Percentiles rank a stretch among this genome's conserved stretches.
phyloP scores from a whole-genome alignment of 768 basidiomycete genomes.

The Harrya chromipes region DNA sequence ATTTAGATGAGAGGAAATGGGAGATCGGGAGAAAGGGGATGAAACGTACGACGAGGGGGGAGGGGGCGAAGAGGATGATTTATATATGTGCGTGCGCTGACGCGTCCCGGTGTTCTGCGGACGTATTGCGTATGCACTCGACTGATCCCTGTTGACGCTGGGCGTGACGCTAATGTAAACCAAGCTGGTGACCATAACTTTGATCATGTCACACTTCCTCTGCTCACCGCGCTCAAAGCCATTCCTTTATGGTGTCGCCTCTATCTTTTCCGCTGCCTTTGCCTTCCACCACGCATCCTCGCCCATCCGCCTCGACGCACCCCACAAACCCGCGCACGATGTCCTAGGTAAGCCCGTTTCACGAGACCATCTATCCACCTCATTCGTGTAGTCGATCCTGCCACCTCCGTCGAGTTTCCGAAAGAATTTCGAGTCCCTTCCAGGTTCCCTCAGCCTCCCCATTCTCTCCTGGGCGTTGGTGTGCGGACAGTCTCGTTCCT shows the following conservation, averaged over 20 bases:
- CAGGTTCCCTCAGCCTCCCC: slow-evolving; percentile 55
- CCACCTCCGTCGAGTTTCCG: slow-evolving; percentile 73
- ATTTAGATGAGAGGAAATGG: slow-evolving; percentile 21
- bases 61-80: not conserved
- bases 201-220: slow-evolving; percentile 10
- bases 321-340: slow-evolving; percentile 16
- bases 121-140: slow-evolving; percentile 14
- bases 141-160: not conserved
- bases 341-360: slow-evolving; percentile 20
- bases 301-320: slow-evolving; percentile 45
- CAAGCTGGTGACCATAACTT: not conserved
- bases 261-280: slow-evolving; percentile 31
- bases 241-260: slow-evolving; percentile 33
- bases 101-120: slow-evolving; percentile 23
- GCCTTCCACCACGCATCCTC: slow-evolving; percentile 19
- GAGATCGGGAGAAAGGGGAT: slow-evolving; percentile 12
- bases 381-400: slow-evolving; percentile 56
- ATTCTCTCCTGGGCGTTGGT: slow-evolving; percentile 78
- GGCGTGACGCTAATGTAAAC: no score
- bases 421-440: slow-evolving; percentile 60
- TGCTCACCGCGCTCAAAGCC: slow-evolving; percentile 16
- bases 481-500: slow-evolving; percentile 89
- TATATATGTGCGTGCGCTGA: slow-evolving; percentile 25
- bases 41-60: slow-evolving; percentile 23
- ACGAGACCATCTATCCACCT: not conserved